Conservation (phyloP, 2,329 filamentous ascomycete genomes). For the Alternaria alternata region DNA sequence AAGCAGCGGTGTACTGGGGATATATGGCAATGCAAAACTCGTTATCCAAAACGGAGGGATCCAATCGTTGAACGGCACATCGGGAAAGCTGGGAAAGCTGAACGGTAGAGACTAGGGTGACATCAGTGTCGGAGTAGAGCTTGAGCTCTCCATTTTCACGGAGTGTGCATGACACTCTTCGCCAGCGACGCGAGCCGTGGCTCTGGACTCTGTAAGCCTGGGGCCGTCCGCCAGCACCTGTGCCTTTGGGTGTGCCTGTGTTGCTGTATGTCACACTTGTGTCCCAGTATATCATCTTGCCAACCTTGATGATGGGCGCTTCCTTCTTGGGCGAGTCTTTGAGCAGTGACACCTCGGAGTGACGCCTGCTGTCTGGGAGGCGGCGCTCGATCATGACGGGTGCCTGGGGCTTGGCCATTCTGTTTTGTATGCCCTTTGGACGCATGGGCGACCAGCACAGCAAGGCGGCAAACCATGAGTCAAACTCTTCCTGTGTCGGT, state of each 20-base stretch:
- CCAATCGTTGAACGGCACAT: conserved; percentile 88
- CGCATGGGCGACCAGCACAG: conserved; percentile 82
- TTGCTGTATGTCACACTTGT: conserved; percentile 64
- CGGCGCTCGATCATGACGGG: conserved; percentile 47
- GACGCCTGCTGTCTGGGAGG: conserved; percentile 54
- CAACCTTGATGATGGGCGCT: conserved; percentile 88
- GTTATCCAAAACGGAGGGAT: conserved; percentile 88
- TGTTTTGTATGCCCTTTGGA: conserved; percentile 63
- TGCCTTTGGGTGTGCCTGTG: conserved; percentile 47
- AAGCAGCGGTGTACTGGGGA: conserved; percentile 83
- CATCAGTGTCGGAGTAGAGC: conserved; percentile 85
- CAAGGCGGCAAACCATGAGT: conserved; percentile 81
- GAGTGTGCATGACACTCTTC: conserved; percentile 87
- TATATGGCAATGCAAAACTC: conserved; percentile 96
- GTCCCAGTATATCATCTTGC: conserved; percentile 73
- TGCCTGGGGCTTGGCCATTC: conserved; percentile 61
- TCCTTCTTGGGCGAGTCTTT: conserved; percentile 75
- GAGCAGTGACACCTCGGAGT: conserved; percentile 60
- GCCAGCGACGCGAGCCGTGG: conserved; percentile 74
- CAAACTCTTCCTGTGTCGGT: conserved; percentile 70
- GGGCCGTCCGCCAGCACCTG: conserved; percentile 50
- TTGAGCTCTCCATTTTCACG: conserved; percentile 96
- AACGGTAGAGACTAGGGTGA: conserved; percentile 79
- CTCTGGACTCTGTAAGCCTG: conserved; percentile 65
- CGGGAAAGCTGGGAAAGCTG: conserved; percentile 89